Conservation (phyloP, 495 filamentous ascomycete species). For the Pyronema domesticum region DNA sequence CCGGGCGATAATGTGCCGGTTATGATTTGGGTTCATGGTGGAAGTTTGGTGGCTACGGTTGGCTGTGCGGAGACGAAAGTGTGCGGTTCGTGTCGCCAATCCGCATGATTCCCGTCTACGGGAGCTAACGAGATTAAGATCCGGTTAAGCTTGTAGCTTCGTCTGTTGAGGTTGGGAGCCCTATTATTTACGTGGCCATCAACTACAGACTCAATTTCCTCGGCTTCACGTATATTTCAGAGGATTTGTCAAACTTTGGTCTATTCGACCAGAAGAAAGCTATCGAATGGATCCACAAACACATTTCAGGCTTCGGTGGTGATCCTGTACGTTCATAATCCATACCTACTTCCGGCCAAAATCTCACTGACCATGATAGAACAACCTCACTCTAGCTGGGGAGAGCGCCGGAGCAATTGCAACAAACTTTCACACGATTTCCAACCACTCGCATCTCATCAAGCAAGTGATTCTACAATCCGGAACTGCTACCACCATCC, state of each 20-base stretch:
- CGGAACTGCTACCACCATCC: constrained; percentile 34
- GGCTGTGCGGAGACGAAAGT: neutral
- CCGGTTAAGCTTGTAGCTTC: neutral
- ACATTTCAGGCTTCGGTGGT: constrained; percentile 51
- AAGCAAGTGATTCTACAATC: constrained; percentile 33
- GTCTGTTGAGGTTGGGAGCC: neutral
- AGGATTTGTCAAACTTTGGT: constrained; percentile 35
- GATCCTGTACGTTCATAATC: constrained; percentile 29
- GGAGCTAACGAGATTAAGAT: neutral
- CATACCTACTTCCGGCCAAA: neutral
- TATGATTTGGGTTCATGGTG: constrained; percentile 43
- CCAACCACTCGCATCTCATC: neutral
- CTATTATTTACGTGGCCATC: constrained; percentile 38
- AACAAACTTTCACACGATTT: neutral
- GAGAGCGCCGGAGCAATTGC: neutral
- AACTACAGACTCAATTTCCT: constrained; percentile 49
- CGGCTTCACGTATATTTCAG: constrained; percentile 31
- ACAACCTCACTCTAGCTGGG: neutral
- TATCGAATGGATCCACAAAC: constrained; percentile 51
- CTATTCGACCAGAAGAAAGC: constrained; percentile 50
- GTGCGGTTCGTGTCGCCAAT: neutral
- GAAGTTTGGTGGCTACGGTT: constrained; percentile 28
- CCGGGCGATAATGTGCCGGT: constrained; percentile 30
- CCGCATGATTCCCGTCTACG: no score
- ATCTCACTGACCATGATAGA: neutral